phyloP scores from a whole-genome alignment of 208 protist genomes.

The Acanthamoeba lenticulata region DNA sequence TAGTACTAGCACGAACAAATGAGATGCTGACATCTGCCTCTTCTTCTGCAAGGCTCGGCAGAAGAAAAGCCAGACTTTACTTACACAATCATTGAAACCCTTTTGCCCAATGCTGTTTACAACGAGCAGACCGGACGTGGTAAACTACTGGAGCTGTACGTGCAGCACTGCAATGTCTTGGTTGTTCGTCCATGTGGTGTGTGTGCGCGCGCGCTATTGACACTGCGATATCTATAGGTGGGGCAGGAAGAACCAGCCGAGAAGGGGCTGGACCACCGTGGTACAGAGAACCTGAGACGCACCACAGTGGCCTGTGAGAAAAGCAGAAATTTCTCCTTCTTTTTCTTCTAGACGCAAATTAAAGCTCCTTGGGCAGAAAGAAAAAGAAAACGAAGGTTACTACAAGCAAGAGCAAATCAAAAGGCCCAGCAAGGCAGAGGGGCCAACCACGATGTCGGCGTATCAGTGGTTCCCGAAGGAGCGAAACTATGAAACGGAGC shows the following conservation, averaged over 20 bases:
- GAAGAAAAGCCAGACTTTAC: conserved; percentile 72
- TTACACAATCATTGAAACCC: conserved; percentile 71
- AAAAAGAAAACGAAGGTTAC: no score
- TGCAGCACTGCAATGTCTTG: background rate
- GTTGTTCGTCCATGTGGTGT: background rate
- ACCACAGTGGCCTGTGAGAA: no score
- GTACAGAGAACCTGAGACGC: conserved; percentile 40
- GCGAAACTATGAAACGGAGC: background rate
- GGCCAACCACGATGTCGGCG: background rate
- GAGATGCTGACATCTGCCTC: background rate
- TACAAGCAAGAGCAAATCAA: no score
- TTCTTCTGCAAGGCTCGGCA: background rate
- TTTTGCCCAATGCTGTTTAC: conserved; percentile 62
- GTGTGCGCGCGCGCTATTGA: background rate
- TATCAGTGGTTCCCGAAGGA: conserved; percentile 24
- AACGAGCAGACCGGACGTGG: background rate
- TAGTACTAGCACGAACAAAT: background rate
- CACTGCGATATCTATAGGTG: background rate
- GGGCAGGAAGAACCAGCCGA: background rate
- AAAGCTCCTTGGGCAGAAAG: no score
- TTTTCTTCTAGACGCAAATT: background rate
- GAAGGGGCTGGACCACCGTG: conserved; percentile 39
- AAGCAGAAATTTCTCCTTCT: background rate
- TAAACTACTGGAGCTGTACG: conserved; percentile 63
- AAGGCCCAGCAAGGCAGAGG: background rate